Base-by-base conservation (phyloP, 495 filamentous ascomycete species). In the Aspergillus sparsus region DNA sequence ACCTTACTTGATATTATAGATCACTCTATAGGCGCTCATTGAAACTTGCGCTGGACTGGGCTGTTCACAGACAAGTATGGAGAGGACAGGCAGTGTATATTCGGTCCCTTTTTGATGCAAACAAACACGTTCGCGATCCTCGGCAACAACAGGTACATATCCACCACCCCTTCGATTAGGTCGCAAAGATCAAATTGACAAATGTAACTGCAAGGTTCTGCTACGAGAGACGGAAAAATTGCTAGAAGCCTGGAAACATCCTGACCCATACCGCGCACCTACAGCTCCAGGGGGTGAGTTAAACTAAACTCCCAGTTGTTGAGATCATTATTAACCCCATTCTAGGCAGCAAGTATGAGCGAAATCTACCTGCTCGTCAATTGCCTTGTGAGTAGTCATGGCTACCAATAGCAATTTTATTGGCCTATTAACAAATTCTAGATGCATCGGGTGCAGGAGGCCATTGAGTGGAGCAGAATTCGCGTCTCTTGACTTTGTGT, bases 61-160 rank as follows among this genome's bases (percentile, higher is more conserved):
- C 89, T 57, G 89, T 97, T 60, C 89, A 97, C 65, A 85, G 95
- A 57, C 83, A 88, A 62, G 74, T 97, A 62, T 99, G 95, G 93
- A 86, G 95, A 61, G 90, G 92, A 55, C 93, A 97, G 72, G 94
- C 95, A 15, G 77, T 97, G 61, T 98, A 99, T 71, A 94, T 99
- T 62, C 88, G 94, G 64, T 91, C 90, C 15, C 80, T 98, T 10
- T 99, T 99, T 70, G 94, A 99, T 66, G 90, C 91, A 45, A 98
- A 99, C 75, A 89, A 85, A 69, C 77, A 93, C 67, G 81, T 97
- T 61, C 85, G 81, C 50, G 92, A 99, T 69, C 91, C 90, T 58
- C 85, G 92, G 67, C 89, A 93, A 75, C 89, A 93, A 73, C 85
- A 89, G 78, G 94, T 95, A 84, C 64, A 78, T 47, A 13, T 13